A percentile compares a stretch with the other conserved stretches of the same genome.
Evolutionary conservation across 352 stramenopile species (phyloP).

Genomic region (Globisporangium spinosum): DNA sequence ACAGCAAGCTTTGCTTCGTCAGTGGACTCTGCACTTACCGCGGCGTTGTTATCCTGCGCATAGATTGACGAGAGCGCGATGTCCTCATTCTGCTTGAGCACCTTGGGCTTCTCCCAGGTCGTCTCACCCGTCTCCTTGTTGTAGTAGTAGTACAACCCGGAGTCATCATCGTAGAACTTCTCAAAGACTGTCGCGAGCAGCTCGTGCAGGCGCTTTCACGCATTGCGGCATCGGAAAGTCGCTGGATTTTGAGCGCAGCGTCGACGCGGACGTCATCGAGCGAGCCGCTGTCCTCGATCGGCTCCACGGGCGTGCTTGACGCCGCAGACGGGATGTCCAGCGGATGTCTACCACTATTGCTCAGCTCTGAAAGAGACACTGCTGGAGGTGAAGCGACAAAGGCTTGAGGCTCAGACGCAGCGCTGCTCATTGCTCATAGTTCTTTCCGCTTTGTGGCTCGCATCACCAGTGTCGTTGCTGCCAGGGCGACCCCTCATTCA

Average conservation of each 20-base stretch:
- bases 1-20: not conserved
- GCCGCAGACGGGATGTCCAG: constrained; percentile 11
- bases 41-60: constrained; percentile 5
- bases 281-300: constrained; percentile 14
- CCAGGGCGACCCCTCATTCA: not conserved
- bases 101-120: constrained; percentile 67
- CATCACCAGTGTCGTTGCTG: not conserved
- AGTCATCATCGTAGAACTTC: constrained; percentile 70
- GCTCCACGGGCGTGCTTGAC: constrained; percentile 25
- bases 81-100: constrained; percentile 46
- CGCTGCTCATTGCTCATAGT: not conserved
- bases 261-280: constrained; percentile 15
- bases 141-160: constrained; percentile 67
- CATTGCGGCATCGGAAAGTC: constrained; percentile 56
- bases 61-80: constrained; percentile 41
- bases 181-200: constrained; percentile 60
- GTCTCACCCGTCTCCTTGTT: constrained; percentile 65
- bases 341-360: not conserved
- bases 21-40: not conserved
- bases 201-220: constrained; percentile 32
- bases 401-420: not conserved
- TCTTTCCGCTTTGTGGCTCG: not conserved
- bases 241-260: constrained; percentile 44
- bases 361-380: not conserved
- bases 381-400: too few relatives aligned